Evolutionary conservation across 495 filamentous ascomycete species (phyloP).

Genomic region (Lophiotrema nucula): DNA sequence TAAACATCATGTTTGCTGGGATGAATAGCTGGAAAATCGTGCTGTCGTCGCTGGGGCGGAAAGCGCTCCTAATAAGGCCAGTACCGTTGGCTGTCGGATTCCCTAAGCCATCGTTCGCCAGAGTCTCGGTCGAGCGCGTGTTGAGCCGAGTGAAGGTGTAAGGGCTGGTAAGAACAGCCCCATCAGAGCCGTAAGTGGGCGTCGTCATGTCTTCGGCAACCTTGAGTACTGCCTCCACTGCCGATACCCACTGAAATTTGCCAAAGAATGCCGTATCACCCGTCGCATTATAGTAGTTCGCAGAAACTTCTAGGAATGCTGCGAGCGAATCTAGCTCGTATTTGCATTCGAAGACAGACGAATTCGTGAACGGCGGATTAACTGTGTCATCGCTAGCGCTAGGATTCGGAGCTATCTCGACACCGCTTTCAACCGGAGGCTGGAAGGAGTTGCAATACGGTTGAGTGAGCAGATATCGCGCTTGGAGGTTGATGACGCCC

Average conservation of each 20-base stretch:
- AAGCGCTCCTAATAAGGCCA: conserved; percentile 61
- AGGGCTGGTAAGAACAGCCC: conserved; percentile 51
- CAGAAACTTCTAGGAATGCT: conserved; percentile 61
- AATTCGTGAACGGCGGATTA: conserved; percentile 49
- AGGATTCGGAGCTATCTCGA: conserved; percentile 49
- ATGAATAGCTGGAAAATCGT: conserved; percentile 61
- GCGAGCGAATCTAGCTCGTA: conserved; percentile 69
- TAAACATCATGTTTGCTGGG: conserved; percentile 69
- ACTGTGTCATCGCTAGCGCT: conserved; percentile 51
- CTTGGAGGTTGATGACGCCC: conserved; percentile 66
- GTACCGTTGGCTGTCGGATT: conserved; percentile 57
- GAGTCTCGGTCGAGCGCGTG: conserved; percentile 57
- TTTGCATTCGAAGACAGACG: conserved; percentile 62
- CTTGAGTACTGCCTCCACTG: conserved; percentile 54
- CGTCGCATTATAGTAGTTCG: conserved; percentile 57
- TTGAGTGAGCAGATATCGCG: conserved; percentile 57
- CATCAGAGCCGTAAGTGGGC: conserved; percentile 57
- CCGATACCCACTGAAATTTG: conserved; percentile 59
- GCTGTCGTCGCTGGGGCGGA: conserved; percentile 63
- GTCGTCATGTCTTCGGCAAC: conserved; percentile 59
- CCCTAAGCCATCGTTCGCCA: conserved; percentile 60
- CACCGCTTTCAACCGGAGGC: conserved; percentile 54
- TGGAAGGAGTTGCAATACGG: conserved; percentile 68
- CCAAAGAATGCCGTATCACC: conserved; percentile 57
- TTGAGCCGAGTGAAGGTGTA: conserved; percentile 61